Base-by-base conservation (phyloP, 2,329 filamentous ascomycete species). In the Bipolaris bicolor region DNA sequence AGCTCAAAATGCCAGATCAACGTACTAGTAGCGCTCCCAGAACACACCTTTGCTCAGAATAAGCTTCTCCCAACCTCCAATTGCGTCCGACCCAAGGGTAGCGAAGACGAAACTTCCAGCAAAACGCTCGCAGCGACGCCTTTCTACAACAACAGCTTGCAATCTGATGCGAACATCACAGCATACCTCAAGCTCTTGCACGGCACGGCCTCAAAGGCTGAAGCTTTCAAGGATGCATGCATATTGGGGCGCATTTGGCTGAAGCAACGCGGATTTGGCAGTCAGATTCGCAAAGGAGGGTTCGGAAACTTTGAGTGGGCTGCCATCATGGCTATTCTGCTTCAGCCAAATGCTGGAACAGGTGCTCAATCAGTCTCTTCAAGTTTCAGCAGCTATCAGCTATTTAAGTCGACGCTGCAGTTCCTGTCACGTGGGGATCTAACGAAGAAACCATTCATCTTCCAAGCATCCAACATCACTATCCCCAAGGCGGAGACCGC, bases 281-380 rank as follows among this genome's bases (percentile, higher is more conserved):
- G 90, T 43, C 80, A 83, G 20, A 77, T 92, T n/a, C 82, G 86
- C 2, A 80, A 83, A 41, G 94, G 95, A 43, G 95, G 95, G 0
- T 97, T 99, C 73, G 95, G 95, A 3, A 87, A 91, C 64, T 96
- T 97, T 63, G 95, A 99, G 74, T 98, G 92, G 91, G 84, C 90
- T 0, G 80, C 86, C n/a, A 79, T 95, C 47, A 85, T 93, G 72
- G 91, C 93, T 31, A 81, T 97, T 13, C 80, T 98, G 2, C 81
- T 98, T 40, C 88, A 92, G 74, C 86, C 86, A n/a, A 91, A 91
- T 24, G 89, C 88, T 6, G 84, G 86, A 6, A 88, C 88, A 58
- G 90, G 90, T 1, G 85, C 87, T 62, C 84, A 89, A 1, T 79
- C 91, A 5, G 82, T 98, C 15, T 92, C 92, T 5, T 82, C 86